Evolutionary conservation across 768 basidiomycete species (phyloP), one percentile per base, ranked within the genome.

Genomic region (Pholiota molesta): DNA sequence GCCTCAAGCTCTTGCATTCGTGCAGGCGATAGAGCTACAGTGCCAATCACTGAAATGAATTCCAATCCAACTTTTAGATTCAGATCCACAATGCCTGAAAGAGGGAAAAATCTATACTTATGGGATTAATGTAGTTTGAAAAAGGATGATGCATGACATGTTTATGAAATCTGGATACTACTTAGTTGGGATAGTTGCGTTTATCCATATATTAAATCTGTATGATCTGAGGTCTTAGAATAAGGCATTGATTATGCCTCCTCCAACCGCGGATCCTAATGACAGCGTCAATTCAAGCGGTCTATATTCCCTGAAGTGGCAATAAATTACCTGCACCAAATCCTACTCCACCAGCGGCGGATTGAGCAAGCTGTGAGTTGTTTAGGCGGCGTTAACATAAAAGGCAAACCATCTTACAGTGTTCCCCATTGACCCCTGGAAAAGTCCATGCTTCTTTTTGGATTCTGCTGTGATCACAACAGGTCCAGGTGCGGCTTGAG

Each of bases 261-360:
- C 73, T 28, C 78, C 79, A 49, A 83, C 65, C 21, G 80, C 80
- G 63, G 78, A 77, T 39, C 83, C 83, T 83, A 37, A 26, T 60
- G 47, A 33, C 17, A 19, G 39, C 11, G 47, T 55, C 44, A 57
- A 26, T 14, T 23, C 28, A 28, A 42, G 14, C 35, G 13, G 44
- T 19, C 16, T 29, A 19, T 54, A 26, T 40, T 52, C 7, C 37
- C 14, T n/a, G 16, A 53, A 3, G 47, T 26, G 11, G 52, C 16
- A 56, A 60, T 26, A 29, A 55, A 54, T 39, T 55, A 86, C 89
- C 89, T 65, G 88, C 90, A 62, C 90, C 89, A 66, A 91, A 91
- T 1, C 90, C 90, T 55, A 85, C 81, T 67, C 90, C 90, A 37
- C 90, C 90, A 9, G 73, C 84, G 17, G 85, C 83, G 52, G 84